Conservation (phyloP, 78 protist species). For the Isochrysis galbana region DNA sequence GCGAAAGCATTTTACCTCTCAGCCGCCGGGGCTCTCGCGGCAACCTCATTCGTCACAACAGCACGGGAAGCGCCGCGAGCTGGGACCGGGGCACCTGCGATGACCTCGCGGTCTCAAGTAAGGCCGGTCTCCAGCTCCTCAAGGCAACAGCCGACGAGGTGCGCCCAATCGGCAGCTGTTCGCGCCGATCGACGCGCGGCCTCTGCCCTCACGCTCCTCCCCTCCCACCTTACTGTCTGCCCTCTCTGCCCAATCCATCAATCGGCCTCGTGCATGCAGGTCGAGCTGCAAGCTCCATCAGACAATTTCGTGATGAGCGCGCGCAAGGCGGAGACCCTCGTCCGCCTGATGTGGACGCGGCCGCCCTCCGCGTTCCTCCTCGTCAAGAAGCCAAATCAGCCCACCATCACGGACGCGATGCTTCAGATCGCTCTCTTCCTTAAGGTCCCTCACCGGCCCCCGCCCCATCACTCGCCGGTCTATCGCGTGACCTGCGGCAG, state of each 20-base stretch:
- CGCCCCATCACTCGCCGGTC: too few species aligned
- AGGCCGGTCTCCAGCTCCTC: background rate
- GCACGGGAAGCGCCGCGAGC: too few species aligned
- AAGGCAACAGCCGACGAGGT: background rate
- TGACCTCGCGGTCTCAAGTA: too few species aligned
- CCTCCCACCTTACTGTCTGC: too few species aligned
- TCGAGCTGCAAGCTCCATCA: background rate
- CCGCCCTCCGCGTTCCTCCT: conserved; percentile 6
- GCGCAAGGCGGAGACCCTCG: conserved; percentile 2
- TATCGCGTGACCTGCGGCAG: too few species aligned
- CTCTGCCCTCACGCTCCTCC: too few species aligned
- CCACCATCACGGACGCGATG: background rate
- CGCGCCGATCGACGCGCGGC: background rate
- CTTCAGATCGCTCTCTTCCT: background rate
- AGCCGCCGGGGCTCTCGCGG: too few species aligned
- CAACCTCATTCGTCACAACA: too few species aligned
- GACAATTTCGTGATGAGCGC: background rate
- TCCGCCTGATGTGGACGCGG: background rate
- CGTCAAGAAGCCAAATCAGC: background rate
- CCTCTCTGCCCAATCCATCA: background rate
- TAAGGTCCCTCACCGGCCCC: too few species aligned
- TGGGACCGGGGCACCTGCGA: too few species aligned
- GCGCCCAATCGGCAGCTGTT: background rate
- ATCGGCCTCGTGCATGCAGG: too few species aligned
- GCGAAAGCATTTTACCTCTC: too few species aligned